Evolutionary conservation across 139 green algal genomes (phyloP).

Genomic region (Pleodorina starrii): DNA sequence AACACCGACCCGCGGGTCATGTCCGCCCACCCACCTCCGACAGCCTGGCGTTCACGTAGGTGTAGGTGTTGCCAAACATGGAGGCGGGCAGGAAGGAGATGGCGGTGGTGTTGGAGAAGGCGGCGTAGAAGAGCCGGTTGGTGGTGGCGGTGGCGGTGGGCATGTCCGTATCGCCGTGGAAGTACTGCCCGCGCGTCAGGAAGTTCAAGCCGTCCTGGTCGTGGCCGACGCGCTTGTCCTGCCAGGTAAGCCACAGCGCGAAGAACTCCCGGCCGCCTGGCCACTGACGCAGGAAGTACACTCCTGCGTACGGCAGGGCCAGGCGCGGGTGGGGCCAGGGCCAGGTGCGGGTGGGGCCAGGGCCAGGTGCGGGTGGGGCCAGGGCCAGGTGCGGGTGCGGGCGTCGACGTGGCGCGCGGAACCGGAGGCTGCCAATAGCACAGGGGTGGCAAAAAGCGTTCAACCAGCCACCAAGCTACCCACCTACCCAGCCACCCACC

Average conservation of each 20-base stretch:
- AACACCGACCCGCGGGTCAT: too few species aligned
- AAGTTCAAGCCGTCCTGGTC: conserved; percentile 66
- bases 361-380: too few species aligned
- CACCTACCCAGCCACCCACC: background rate
- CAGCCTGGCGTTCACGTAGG: conserved; percentile 48
- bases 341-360: too few species aligned
- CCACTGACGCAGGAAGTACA: conserved; percentile 62
- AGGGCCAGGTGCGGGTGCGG: too few species aligned
- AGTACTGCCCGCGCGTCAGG: background rate
- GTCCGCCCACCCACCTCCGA: conserved; percentile 15
- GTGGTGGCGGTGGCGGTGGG: background rate
- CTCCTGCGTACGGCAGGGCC: conserved; percentile 25
- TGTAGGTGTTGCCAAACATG: conserved; percentile 61
- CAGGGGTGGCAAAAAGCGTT: too few species aligned
- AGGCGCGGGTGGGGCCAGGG: too few species aligned
- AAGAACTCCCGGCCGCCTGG: conserved; percentile 51
- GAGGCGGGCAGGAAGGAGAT: conserved; percentile 50
- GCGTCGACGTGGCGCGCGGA: too few species aligned
- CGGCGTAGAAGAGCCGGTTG: conserved; percentile 34
- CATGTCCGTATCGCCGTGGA: conserved; percentile 5
- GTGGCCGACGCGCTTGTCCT: conserved; percentile 51
- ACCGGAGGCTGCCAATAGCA: too few species aligned
- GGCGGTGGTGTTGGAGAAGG: conserved; percentile 39
- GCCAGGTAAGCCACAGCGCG: conserved; percentile 43
- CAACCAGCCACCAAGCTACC: too few species aligned